Evolutionary conservation across 2,329 filamentous ascomycete species (phyloP), one percentile per base, ranked within the genome.

Genomic region (Fusarium devonianum): DNA sequence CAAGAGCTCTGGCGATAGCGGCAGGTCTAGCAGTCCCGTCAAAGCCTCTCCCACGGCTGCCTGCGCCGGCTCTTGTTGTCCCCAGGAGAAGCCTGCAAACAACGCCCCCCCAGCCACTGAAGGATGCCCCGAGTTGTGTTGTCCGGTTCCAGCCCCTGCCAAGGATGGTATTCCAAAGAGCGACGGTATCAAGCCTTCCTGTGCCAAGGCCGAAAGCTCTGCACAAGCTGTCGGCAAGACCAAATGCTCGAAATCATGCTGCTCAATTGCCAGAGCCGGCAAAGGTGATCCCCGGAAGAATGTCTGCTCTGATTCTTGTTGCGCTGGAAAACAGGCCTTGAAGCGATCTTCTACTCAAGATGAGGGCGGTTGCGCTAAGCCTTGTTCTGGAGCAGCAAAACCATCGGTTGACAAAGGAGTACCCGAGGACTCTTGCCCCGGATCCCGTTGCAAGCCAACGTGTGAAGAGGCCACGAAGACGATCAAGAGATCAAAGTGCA

Each of bases 11-110:
- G 26, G 18, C 7, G 50, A 53, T n/a, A 58, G 34, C 13, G 29
- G 7, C 4, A 48, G 43, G n/a, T 39, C 22, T 9, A 30, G 7
- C 4, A 48, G 43, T 11, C 37, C 22, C 7, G 32, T 17, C 30
- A 56, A 44, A 14, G 30, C 44, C 10, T 6, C 30, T 2, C 33
- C 39, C 7, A n/a, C 5, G 41, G 39, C 10, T 13, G 35, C 14
- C 26, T 64, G 56, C 26, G 45, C 40, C 4, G 53, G 56, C 34
- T 34, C 55, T 14, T 62, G 56, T 38, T 62, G 53, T 12, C 32
- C 57, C 10, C 43, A 30, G 21, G 38, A 23, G 11, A 44, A 41
- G 0, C 43, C 37, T 6, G 16, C 28, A n/a, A n/a, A n/a, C 19
- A 52, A 51, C 21, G 19, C 10, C 12, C 32, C 16, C 23, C 11